These are phyloP conservation scores for Brassica incana DNA, from an alignment of 345 rosid species.

Conservation along the genomic window DNA sequence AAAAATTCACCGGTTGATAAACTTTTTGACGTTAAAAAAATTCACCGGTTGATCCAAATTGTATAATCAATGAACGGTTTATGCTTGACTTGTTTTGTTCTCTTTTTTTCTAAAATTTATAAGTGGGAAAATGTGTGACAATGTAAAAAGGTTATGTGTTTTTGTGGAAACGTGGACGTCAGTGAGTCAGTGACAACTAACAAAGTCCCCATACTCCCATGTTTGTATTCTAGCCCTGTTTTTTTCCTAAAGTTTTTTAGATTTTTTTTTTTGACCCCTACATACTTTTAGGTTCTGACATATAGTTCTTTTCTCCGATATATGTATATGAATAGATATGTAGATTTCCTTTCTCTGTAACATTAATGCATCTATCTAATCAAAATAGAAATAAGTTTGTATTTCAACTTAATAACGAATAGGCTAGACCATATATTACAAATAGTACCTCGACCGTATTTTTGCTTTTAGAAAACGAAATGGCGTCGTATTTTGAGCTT, in stretches of 20 bases:
- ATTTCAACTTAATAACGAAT: background rate
- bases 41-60: conserved; percentile 20
- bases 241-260: conserved; percentile 7
- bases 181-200: conserved; percentile 29
- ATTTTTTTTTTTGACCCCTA: conserved; percentile 32
- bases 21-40: no score
- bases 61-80: conserved; percentile 3
- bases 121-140: conserved; percentile 22
- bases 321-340: background rate
- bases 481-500: background rate
- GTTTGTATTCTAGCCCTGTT: conserved; percentile 23
- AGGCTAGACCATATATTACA: background rate
- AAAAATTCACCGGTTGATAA: no score
- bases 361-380: conserved; percentile 10
- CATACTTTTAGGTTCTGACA: conserved; percentile 20
- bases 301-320: background rate
- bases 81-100: background rate
- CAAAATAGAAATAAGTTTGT: background rate
- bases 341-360: background rate
- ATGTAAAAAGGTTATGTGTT: conserved; percentile 12
- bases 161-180: conserved; percentile 15
- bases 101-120: background rate
- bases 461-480: background rate
- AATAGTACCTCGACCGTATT: background rate
- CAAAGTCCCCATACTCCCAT: conserved; percentile 32